phyloP scores from a whole-genome alignment of 345 rosid genomes.

The Garcia nutans region DNA sequence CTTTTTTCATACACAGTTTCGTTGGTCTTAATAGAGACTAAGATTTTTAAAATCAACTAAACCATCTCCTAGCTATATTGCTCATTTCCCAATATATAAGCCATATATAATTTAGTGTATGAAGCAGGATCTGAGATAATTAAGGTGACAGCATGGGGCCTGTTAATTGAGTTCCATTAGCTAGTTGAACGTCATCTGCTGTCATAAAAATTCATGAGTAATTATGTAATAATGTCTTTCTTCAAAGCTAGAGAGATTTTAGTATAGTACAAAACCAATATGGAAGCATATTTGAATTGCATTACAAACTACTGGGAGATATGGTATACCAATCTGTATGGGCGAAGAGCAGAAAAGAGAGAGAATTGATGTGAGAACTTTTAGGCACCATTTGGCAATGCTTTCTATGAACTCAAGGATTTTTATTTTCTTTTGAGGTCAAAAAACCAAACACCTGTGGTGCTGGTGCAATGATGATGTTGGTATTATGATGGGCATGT shows the following conservation, averaged over 20 bases:
- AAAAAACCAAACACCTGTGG: background rate
- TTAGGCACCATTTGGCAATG: background rate
- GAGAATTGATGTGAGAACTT: background rate
- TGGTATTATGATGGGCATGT: background rate
- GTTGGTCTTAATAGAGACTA: background rate
- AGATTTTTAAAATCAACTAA: background rate
- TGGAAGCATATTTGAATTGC: background rate
- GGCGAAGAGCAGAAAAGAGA: background rate
- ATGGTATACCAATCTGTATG: background rate
- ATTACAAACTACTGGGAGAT: background rate
- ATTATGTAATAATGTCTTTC: background rate
- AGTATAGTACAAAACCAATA: background rate
- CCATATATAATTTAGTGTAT: background rate
- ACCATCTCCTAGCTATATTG: background rate
- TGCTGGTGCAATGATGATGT: background rate
- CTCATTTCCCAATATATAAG: background rate
- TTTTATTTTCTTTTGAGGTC: too few species aligned
- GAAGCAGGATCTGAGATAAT: background rate
- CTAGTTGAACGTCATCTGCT: background rate
- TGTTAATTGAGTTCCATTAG: background rate
- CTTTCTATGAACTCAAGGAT: background rate
- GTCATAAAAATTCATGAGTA: background rate
- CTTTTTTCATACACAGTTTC: background rate
- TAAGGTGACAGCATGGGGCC: background rate
- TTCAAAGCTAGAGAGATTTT: background rate